Evolutionary conservation across 1,284 basidiomycete genomes (phyloP), one percentile per base, ranked within the genome.

Genomic region (Rhizoctonia solani): DNA sequence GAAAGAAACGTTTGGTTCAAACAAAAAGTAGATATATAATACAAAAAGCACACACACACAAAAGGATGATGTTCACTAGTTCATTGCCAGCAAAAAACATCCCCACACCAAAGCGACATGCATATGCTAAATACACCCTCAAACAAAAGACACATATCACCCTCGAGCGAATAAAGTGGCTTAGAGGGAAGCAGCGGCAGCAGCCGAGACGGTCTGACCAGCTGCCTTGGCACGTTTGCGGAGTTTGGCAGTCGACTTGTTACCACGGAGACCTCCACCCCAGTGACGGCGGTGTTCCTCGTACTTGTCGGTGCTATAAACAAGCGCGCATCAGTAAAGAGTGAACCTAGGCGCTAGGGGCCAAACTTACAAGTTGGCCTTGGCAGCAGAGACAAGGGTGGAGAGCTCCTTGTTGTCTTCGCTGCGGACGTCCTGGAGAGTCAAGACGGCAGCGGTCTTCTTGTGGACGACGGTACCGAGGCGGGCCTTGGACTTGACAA

Each of bases 401-500:
- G 93, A 89, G 66, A 98, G 90, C 75, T 98, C 95, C 72, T 92
- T 88, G 78, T 89, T 83, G 82, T 98, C 96, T 82, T 98, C 96
- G 76, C 88, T 91, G 80, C 88, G 89, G 75, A 98, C 95, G 63
- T 98, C 94, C 81, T 96, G 92, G 73, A 99, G 81, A 56, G 91
- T 89, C 69, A 95, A 81, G 70, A 97, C 90, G 70, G 95, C 91
- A 65, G 94, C 87, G 68, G 95, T 98, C 89, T 98, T 98, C 88
- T 98, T 97, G 87, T 95, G 92, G 59, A 95, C 94, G 69, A 96
- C 92, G 14, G 93, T 93, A 74, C 96, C 96, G 74, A 98, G 90
- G 78, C 96, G 93, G 68, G 95, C 92, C 83, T 98, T 98, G 82
- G 89, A 90, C 86, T 98, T 97, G 76, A 98, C 94, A 74, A 99